Evolutionary conservation across 169 alveolate species (phyloP).

Genomic region (Neospora caninum): DNA sequence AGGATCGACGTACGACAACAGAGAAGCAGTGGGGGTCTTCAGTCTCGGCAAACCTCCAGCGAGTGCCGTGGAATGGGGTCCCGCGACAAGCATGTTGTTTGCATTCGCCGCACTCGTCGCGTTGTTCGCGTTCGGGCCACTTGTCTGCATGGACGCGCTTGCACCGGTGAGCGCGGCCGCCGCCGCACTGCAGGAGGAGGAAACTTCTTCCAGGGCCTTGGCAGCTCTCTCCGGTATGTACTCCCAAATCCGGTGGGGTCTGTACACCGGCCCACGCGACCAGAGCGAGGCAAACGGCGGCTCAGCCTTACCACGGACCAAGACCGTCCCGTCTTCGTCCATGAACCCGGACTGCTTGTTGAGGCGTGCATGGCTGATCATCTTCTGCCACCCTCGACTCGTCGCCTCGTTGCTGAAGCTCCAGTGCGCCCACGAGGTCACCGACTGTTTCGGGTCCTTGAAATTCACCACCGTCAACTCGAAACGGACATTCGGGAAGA

Average conservation of each 20-base stretch:
- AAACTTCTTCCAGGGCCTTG: slow-evolving; percentile 49
- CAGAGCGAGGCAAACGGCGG: slow-evolving; percentile 89
- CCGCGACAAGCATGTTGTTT: neutral
- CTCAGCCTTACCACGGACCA: slow-evolving; percentile 90
- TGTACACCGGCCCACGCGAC: slow-evolving; percentile 85
- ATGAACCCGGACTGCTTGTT: slow-evolving; percentile 88
- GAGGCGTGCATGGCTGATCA: slow-evolving; percentile 88
- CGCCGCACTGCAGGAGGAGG: slow-evolving; percentile 40
- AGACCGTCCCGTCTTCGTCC: slow-evolving; percentile 90
- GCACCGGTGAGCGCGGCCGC: slow-evolving; percentile 50
- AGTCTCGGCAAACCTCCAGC: slow-evolving; percentile 14
- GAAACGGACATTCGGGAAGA: slow-evolving; percentile 90
- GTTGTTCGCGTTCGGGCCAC: neutral
- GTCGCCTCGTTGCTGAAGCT: slow-evolving; percentile 85
- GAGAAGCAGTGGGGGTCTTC: slow-evolving; percentile 44
- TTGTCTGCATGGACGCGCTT: neutral
- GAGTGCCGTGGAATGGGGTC: neutral
- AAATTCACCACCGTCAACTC: slow-evolving; percentile 90
- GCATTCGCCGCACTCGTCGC: neutral
- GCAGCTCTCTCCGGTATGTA: slow-evolving; percentile 74
- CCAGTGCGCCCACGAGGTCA: slow-evolving; percentile 94
- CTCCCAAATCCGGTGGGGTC: slow-evolving; percentile 89
- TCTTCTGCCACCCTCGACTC: slow-evolving; percentile 92
- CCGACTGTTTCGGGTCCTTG: slow-evolving; percentile 87
- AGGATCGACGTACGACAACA: slow-evolving; percentile 55